Evolutionary conservation across 176 grass and related monocot species (phyloP).

Genomic region (Paspalum vaginatum): DNA sequence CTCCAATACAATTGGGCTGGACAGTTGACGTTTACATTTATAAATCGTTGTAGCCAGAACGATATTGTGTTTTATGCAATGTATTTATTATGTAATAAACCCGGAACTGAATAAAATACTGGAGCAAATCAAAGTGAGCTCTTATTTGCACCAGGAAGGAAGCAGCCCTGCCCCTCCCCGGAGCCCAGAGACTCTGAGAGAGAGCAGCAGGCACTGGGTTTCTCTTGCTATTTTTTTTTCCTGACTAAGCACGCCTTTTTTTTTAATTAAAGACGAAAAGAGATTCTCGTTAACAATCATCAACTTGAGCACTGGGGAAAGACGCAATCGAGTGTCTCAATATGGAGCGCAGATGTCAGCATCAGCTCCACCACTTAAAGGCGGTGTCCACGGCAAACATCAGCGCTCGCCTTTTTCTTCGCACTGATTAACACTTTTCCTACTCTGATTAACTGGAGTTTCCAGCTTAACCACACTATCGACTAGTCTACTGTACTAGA

Average conservation of each 20-base stretch:
- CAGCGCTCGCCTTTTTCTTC: constrained; percentile 41
- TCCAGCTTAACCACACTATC: constrained; percentile 12
- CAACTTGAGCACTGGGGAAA: constrained; percentile 38
- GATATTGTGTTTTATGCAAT: not conserved
- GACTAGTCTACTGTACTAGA: not conserved
- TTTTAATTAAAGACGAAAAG: constrained; percentile 33
- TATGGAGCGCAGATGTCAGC: constrained; percentile 48
- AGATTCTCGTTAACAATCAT: constrained; percentile 35
- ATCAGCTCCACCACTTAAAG: constrained; percentile 55
- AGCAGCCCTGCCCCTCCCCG: not conserved
- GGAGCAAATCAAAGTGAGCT: not conserved
- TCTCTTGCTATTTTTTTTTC: not conserved
- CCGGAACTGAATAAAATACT: not conserved
- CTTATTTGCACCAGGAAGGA: constrained; percentile 36
- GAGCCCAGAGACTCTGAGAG: not conserved
- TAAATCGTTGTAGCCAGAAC: not conserved
- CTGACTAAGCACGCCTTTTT: constrained; percentile 33
- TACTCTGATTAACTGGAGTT: constrained; percentile 2
- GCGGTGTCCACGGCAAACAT: constrained; percentile 42
- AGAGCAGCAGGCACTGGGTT: not conserved
- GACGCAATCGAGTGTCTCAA: constrained; percentile 42
- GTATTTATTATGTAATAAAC: not conserved
- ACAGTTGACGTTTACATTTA: constrained; percentile 41
- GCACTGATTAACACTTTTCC: constrained; percentile 12
- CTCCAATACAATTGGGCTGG: constrained; percentile 7